Base-by-base conservation (phyloP, 805 yeast genomes). In the Lipomyces chichibuensis region DNA sequence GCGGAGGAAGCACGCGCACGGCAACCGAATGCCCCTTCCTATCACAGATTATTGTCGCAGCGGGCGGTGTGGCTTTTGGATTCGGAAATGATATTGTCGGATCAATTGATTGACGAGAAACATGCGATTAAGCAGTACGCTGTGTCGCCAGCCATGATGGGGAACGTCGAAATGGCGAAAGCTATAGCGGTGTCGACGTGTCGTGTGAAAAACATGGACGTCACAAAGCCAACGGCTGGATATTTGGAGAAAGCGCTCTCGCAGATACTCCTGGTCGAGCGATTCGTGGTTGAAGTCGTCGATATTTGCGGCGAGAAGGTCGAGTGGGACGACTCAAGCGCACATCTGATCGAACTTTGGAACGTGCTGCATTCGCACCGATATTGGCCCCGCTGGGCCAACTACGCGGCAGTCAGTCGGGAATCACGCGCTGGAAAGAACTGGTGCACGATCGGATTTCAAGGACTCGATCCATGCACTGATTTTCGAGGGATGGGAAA, bases 391-490 rank as follows among this genome's bases (percentile, higher is more conserved):
- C 25, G 54, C 11, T 62, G 61, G 51, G 59, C 64, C n/a, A 66
- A 57, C 20, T 59, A 25, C 33, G 64, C 66, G 2, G 59, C 63
- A 20, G 52, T 65, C 2, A 59, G 63, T 11, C 59, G 61, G n/a
- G 65, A 64, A 25, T 64, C 69, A 8, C 67, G 68, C n/a, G 72
- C 61, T n/a, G 71, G 69, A 3, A 32, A 37, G n/a, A 69, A 77
- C 63, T 80, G 81, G 80, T 77, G 75, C 25, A 68, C 72, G 2
- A 70, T 80, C 7, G 82, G 82, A 5, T 80, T 80, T 70, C 82
- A 80, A 62, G 80, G 81, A 0, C 27, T 68, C 20, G 77, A 78
- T 63, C 82, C 82, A 4, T 64, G 74, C 2, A 74, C 77, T 0
- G 82, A 80, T 65, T 76, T 80, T 60, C 72, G 82, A 13, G 79